Base-by-base conservation (phyloP, 1,284 basidiomycete genomes). In the Ceratobasidium sp. region DNA sequence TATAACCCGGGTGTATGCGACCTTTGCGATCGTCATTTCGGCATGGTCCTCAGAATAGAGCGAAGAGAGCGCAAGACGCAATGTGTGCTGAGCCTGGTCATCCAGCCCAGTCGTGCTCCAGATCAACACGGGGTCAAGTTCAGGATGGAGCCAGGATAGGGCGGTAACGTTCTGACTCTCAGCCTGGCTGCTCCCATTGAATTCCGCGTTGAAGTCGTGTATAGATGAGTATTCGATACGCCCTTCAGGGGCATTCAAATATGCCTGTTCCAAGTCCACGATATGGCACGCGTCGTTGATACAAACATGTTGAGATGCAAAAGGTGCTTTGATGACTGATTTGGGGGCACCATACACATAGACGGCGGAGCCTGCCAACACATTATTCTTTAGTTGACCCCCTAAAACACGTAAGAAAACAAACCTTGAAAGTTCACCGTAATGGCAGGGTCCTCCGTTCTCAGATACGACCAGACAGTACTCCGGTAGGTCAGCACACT, bases 321-420 rank as follows among this genome's bases (percentile, higher is more conserved):
- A 47, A 15, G 56, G 40, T 10, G 2, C 27, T 25, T 29, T 25
- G 6, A 47, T 20, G 15, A 45, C 43, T 13, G 40, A 5, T 22
- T 45, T 58, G 12, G 56, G 56, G 3, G 56, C 56, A 17, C 56
- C 56, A 27, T 58, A 58, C n/a, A 58, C 38, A n/a, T 45, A 58
- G 1, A 58, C 40, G 12, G 52, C 52, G 32, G 52, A 54, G 7
- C 52, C 52, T 54, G 32, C 13, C 12, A 58, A 42, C 25, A 34
- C 25, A 6, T 17, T 17, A 34, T 34, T 35, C n/a, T n/a, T n/a
- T n/a, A n/a, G n/a, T 3, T 27, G 25, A 17, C 4, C n/a, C n/a
- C n/a, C 10, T 43, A 25, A 13, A 34, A 5, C 12, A 27, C 15
- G 7, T 27, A 10, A 15, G 20, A 10, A 3, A 43, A 31, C 25